These are phyloP conservation scores for Monosporozyma servazzii DNA, from an alignment of 805 yeast genomes.

Conservation along the genomic window DNA sequence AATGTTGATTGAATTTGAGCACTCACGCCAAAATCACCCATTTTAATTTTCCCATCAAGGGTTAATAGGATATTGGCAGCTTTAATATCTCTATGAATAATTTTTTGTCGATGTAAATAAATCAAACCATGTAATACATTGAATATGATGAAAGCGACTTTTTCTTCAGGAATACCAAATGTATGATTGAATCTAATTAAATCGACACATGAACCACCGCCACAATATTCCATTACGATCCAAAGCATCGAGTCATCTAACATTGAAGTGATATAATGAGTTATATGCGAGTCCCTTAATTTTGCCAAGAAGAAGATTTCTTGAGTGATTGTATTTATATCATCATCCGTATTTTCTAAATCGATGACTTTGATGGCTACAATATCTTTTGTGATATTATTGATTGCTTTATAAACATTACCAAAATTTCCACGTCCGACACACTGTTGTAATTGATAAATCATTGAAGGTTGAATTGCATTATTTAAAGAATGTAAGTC, in stretches of 20 bases:
- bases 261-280: constrained; percentile 56
- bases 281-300: constrained; percentile 56
- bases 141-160: constrained; percentile 51
- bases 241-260: constrained; percentile 62
- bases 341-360: constrained; percentile 71
- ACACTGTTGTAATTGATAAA: constrained; percentile 40
- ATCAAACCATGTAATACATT: constrained; percentile 62
- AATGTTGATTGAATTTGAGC: constrained; percentile 68
- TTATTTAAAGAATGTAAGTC: not conserved
- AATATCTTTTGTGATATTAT: constrained; percentile 30
- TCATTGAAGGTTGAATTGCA: constrained; percentile 18
- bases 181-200: constrained; percentile 39
- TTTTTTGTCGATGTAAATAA: constrained; percentile 65
- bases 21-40: constrained; percentile 91
- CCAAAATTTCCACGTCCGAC: constrained; percentile 85
- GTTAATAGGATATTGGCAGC: constrained; percentile 82
- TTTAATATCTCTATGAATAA: constrained; percentile 84
- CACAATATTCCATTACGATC: constrained; percentile 93
- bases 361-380: constrained; percentile 87
- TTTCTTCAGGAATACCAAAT: constrained; percentile 32
- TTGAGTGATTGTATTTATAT: constrained; percentile 56
- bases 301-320: constrained; percentile 72
- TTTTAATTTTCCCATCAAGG: constrained; percentile 56
- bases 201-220: constrained; percentile 86
- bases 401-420: constrained; percentile 62